Evolutionary conservation across 129 eudicot genomes (phyloP), one percentile per base, ranked within the genome.

Genomic region (Flaveria robusta): DNA sequence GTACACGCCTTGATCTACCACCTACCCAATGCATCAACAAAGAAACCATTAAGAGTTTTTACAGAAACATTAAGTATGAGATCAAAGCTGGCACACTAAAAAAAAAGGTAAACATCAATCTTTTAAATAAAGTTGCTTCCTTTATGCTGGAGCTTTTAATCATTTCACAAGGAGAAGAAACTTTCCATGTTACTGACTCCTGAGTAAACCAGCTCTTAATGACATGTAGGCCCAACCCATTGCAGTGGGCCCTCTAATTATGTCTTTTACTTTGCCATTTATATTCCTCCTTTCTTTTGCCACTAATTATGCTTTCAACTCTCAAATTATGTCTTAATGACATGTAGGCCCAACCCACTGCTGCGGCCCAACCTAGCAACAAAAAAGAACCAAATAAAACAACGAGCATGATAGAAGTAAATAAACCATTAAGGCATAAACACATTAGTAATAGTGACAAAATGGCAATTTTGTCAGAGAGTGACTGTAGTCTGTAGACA

Each of bases 131-230:
- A 54, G 26, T 54, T 54, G 4, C 60, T 7, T 54, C 60, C 26
- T n/a, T 7, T 42, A 42, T 6, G 47, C 47, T 54, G 18, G 26
- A 54, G 26, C 60, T 18, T 54, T 54, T 54, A 54, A 54, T 54
- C 60, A 54, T 54, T 54, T 54, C 60, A 54, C 60, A 18, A 54
- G 27, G 60, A 19, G 24, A 54, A 54, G 26, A 54, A 54, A 54
- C 60, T 26, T 18, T 12, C 26, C 60, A 54, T 54, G 60, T 54
- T n/a, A n/a, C n/a, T n/a, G n/a, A n/a, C n/a, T 54, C 60, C 60
- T 18, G 1, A 18, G 26, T 54, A 54, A 26, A 54, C 60, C 13
- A 54, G 7, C 22, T 7, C 60, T 18, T 54, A 7, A 54, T 18
- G 60, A 54, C 60, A 54, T 54, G 60, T 54, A 8, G 60, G 60